These are phyloP conservation scores for Telfairia occidentalis DNA, from an alignment of 331 rosid genomes.

Conservation along the genomic window DNA sequence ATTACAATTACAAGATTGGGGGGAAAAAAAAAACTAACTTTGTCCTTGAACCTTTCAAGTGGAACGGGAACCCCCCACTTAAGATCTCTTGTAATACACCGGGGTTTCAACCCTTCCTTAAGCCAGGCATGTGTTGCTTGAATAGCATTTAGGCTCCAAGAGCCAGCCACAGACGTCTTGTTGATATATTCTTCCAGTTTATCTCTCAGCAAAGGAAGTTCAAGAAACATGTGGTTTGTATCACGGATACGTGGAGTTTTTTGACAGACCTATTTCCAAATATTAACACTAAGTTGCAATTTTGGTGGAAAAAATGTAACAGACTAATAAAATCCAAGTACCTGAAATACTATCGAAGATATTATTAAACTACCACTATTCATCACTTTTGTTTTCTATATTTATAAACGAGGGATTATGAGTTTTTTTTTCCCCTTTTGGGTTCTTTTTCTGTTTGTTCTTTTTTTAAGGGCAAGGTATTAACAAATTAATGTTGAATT, in stretches of 20 bases:
- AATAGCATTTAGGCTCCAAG: slow-evolving; percentile 90
- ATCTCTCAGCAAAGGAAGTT: slow-evolving; percentile 70
- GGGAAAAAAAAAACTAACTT: slow-evolving; percentile 34
- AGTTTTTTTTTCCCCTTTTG: not conserved
- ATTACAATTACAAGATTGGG: not conserved
- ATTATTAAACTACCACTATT: not conserved
- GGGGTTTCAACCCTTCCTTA: slow-evolving; percentile 62
- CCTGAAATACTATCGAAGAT: not conserved
- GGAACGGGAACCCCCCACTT: slow-evolving; percentile 99
- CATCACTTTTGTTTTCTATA: not conserved
- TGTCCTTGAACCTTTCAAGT: slow-evolving; percentile 68
- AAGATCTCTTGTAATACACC: slow-evolving; percentile 91
- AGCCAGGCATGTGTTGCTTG: slow-evolving; percentile 84
- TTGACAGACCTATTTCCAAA: slow-evolving; percentile 54
- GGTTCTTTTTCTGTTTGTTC: not conserved
- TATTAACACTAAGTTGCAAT: not conserved
- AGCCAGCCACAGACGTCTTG: slow-evolving; percentile 59
- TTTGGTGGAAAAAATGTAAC: not conserved
- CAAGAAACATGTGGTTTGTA: slow-evolving; percentile 86
- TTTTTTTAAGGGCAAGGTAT: not conserved
- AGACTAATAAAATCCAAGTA: not conserved
- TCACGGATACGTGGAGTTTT: slow-evolving; percentile 59
- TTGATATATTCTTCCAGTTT: slow-evolving; percentile 55
- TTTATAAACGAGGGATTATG: not conserved
- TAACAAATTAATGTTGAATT: not conserved